Percentiles rank a stretch among this genome's conserved stretches.
Evolutionary conservation across 495 filamentous ascomycete species (phyloP).

Genomic region (Hypoxylon fuscum): DNA sequence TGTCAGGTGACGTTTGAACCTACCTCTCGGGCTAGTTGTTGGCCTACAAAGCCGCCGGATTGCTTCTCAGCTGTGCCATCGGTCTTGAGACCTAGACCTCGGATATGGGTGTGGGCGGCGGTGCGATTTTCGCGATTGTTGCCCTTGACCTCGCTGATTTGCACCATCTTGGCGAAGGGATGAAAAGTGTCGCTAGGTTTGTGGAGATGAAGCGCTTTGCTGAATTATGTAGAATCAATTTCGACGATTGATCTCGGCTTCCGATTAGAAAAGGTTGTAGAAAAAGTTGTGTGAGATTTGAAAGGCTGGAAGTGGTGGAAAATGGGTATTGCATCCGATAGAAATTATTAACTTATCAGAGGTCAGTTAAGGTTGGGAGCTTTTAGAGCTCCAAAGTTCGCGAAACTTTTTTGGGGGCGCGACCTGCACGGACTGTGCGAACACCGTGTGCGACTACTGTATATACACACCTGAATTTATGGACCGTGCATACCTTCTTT

Average conservation of each 20-base stretch:
- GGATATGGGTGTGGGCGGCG: constrained; percentile 96
- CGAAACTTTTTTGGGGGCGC: constrained; percentile 48
- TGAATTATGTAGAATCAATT: neutral
- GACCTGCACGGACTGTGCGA: constrained; percentile 23
- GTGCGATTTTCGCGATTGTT: constrained; percentile 95
- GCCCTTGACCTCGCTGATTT: constrained; percentile 95
- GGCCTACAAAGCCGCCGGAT: constrained; percentile 86
- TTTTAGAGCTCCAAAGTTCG: constrained; percentile 41
- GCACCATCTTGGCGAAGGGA: constrained; percentile 71
- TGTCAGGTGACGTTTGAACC: constrained; percentile 5
- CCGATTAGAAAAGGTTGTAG: neutral
- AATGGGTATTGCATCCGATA: constrained; percentile 23
- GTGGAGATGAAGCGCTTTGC: constrained; percentile 6
- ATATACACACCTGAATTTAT: too few relatives aligned
- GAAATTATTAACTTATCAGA: constrained; percentile 22
- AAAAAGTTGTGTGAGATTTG: neutral
- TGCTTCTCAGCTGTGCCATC: constrained; percentile 84
- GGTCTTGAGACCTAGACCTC: constrained; percentile 82
- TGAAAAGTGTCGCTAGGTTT: constrained; percentile 1
- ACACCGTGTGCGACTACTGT: constrained; percentile 28
- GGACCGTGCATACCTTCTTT: too few relatives aligned
- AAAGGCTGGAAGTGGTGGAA: neutral
- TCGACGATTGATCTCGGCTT: constrained; percentile 6
- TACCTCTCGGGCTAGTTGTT: constrained; percentile 86
- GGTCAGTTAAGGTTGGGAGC: constrained; percentile 14